Percentiles rank a stretch among this genome's conserved stretches.
phyloP scores from a whole-genome alignment of 306 rosid genomes.

The Clitoria ternatea region DNA sequence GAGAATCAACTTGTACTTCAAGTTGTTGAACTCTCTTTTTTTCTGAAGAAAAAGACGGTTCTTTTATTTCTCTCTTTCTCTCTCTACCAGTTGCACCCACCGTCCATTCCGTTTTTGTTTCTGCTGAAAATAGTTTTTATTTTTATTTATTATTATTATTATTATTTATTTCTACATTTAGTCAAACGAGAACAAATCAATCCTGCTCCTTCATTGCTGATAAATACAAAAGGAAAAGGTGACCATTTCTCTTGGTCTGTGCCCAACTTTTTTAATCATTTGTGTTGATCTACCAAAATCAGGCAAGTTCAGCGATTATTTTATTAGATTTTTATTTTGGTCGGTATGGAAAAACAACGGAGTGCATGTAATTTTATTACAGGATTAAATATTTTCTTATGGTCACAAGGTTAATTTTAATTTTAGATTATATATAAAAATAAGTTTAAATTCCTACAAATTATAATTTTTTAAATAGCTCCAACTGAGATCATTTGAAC shows the following conservation, averaged over 20 bases:
- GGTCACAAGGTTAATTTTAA: too few relatives aligned
- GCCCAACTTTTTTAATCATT: background rate
- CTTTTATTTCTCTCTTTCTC: background rate
- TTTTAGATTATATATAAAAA: too few relatives aligned
- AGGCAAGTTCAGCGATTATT: too few relatives aligned
- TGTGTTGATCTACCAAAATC: background rate
- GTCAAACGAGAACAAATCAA: conserved; percentile 22
- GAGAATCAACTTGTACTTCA: conserved; percentile 26
- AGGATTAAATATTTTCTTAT: too few relatives aligned
- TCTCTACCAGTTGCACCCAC: conserved; percentile 27
- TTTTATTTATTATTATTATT: background rate
- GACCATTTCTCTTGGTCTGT: background rate
- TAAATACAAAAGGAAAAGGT: background rate
- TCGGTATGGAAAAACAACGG: too few relatives aligned
- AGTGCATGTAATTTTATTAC: too few relatives aligned
- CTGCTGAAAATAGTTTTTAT: conserved; percentile 9
- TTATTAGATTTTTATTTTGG: too few relatives aligned
- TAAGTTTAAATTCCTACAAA: too few relatives aligned
- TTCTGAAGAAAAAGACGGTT: conserved; percentile 11
- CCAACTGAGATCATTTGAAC: too few relatives aligned
- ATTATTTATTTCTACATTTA: conserved; percentile 8
- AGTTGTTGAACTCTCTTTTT: conserved; percentile 19
- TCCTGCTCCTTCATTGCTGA: background rate
- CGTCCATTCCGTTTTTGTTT: conserved; percentile 21
- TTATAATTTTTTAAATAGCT: too few relatives aligned